A percentile compares a stretch with the other conserved stretches of the same genome.
Evolutionary conservation across 768 basidiomycete genomes (phyloP).

Genomic region (Daedalea quercina): DNA sequence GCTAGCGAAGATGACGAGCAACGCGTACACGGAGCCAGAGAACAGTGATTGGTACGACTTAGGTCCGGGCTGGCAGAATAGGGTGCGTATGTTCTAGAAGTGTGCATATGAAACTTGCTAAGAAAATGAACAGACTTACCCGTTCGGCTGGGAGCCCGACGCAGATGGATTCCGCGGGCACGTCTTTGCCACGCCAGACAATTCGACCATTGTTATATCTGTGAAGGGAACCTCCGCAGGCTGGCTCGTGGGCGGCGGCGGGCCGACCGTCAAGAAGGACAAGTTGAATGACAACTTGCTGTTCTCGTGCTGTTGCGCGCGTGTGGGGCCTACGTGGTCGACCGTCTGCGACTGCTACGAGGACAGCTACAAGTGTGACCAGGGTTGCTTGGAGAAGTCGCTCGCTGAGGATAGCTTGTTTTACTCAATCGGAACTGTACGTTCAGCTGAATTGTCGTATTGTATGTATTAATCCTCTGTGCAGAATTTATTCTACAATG

Average conservation of each 20-base stretch:
- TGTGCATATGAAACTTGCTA: not conserved
- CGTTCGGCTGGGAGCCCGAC: slow-evolving; percentile 87
- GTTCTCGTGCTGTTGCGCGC: slow-evolving; percentile 94
- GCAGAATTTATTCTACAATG: slow-evolving; percentile 89
- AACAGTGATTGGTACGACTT: slow-evolving; percentile 68
- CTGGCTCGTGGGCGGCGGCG: slow-evolving; percentile 61
- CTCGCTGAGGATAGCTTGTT: slow-evolving; percentile 80
- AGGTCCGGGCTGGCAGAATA: slow-evolving; percentile 50
- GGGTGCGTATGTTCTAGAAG: slow-evolving; percentile 27
- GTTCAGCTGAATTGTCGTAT: slow-evolving; percentile 19
- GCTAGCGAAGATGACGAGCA: slow-evolving; percentile 86
- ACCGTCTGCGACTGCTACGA: slow-evolving; percentile 87
- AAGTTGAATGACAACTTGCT: slow-evolving; percentile 94
- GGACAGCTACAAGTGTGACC: slow-evolving; percentile 69
- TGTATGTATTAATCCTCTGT: not conserved
- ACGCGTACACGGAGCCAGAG: slow-evolving; percentile 59
- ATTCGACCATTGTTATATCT: slow-evolving; percentile 79
- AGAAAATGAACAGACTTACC: slow-evolving; percentile 38
- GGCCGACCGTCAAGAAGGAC: slow-evolving; percentile 82
- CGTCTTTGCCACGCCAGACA: slow-evolving; percentile 78
- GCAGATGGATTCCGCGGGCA: slow-evolving; percentile 92
- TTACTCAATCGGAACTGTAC: slow-evolving; percentile 78
- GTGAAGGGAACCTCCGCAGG: slow-evolving; percentile 91
- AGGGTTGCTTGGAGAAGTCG: slow-evolving; percentile 72
- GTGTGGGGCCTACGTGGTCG: slow-evolving; percentile 91